Conservation (phyloP, 495 filamentous ascomycete genomes). For the Aspergillus nanangensis region DNA sequence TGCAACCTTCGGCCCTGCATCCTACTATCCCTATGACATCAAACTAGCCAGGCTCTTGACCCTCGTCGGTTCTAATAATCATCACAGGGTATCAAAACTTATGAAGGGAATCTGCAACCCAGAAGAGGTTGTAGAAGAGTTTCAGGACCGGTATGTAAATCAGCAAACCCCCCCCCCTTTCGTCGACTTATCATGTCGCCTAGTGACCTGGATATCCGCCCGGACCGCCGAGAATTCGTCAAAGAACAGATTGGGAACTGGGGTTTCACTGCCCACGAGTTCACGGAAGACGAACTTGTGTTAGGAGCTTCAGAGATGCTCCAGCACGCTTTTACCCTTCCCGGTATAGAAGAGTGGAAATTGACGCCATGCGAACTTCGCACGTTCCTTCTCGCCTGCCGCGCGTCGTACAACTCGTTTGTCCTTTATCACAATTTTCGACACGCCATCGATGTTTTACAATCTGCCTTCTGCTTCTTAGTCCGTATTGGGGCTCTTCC, state of each 20-base stretch:
- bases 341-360: constrained; percentile 74
- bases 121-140: constrained; percentile 50
- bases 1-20: too few species aligned
- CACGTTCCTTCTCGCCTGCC: constrained; percentile 76
- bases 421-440: constrained; percentile 99
- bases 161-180: not conserved
- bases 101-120: constrained; percentile 89
- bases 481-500: constrained; percentile 75
- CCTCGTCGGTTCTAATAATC: too few species aligned
- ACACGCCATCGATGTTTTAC: constrained; percentile 92
- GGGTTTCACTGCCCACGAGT: constrained; percentile 85
- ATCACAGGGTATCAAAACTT: constrained; percentile 73
- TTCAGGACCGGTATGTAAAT: constrained; percentile 35
- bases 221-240: constrained; percentile 57
- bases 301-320: constrained; percentile 78
- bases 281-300: constrained; percentile 82
- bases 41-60: too few species aligned
- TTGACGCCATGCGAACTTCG: constrained; percentile 72
- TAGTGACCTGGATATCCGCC: constrained; percentile 43
- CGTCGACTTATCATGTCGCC: constrained; percentile 1
- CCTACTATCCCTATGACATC: too few species aligned
- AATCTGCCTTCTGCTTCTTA: constrained; percentile 91
- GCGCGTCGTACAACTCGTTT: constrained; percentile 86
- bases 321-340: constrained; percentile 79
- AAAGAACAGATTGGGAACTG: constrained; percentile 71